These are phyloP conservation scores for Solanum medicagineum DNA, from an alignment of 257 asterid species.

Conservation along the genomic window DNA sequence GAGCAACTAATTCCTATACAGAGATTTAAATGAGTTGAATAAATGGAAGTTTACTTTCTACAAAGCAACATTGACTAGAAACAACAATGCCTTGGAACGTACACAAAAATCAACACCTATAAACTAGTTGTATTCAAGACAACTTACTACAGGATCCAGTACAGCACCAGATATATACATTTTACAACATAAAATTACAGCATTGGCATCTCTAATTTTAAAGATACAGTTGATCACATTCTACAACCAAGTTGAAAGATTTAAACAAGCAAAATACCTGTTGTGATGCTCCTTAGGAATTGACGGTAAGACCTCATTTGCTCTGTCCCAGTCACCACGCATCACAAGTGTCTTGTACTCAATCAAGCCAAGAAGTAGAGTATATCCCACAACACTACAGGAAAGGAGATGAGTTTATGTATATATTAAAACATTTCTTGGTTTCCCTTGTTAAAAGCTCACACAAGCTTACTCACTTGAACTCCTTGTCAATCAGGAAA, in stretches of 20 bases:
- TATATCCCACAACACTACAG: slow-evolving; percentile 74
- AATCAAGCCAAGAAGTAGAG: slow-evolving; percentile 79
- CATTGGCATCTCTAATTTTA: not conserved
- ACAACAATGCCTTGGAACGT: not conserved
- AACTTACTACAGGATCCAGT: not conserved
- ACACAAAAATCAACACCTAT: not conserved
- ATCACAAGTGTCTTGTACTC: slow-evolving; percentile 96
- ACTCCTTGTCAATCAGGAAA: slow-evolving; percentile 84
- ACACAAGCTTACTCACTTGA: slow-evolving; percentile 56
- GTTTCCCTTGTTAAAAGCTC: not conserved
- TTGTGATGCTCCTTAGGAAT: slow-evolving; percentile 89
- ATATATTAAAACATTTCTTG: not conserved
- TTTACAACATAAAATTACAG: not conserved
- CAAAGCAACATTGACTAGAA: not conserved
- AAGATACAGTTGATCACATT: not conserved
- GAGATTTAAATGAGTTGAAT: not conserved
- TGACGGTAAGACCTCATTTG: slow-evolving; percentile 69
- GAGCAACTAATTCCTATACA: not conserved
- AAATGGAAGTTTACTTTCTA: not conserved
- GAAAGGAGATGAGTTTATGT: slow-evolving; percentile 3
- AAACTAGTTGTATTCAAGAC: not conserved
- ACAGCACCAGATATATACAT: not conserved
- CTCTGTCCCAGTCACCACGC: slow-evolving; percentile 93
- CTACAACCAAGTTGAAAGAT: not conserved
- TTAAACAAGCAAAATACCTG: slow-evolving; percentile 26